Conservation (phyloP, 495 filamentous ascomycete species). For the Penicillium angulare region DNA sequence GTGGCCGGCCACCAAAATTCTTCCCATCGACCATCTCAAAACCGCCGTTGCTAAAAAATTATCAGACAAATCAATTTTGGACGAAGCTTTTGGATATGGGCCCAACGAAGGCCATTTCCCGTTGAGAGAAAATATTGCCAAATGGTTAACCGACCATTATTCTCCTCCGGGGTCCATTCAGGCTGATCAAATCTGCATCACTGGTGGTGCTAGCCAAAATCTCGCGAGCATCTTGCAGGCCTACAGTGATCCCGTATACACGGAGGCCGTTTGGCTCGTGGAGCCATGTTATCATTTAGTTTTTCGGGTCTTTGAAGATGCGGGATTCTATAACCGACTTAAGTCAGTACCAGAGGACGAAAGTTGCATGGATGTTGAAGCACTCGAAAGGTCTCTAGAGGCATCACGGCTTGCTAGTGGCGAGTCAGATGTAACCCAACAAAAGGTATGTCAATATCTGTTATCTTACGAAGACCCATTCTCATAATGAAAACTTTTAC, state of each 20-base stretch:
- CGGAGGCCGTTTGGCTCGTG: conserved; percentile 61
- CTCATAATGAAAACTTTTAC: neutral
- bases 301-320: conserved; percentile 65
- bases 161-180: conserved; percentile 10
- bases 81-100: conserved; percentile 62
- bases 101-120: conserved; percentile 65
- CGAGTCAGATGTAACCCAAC: no score
- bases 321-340: conserved; percentile 51
- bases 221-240: conserved; percentile 57
- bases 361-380: conserved; percentile 57
- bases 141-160: conserved; percentile 62
- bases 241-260: conserved; percentile 65
- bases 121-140: conserved; percentile 55
- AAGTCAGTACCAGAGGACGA: conserved; percentile 65
- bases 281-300: conserved; percentile 69
- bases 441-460: no score
- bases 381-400: conserved; percentile 32
- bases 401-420: no score
- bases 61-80: conserved; percentile 44
- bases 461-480: no score
- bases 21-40: conserved; percentile 55
- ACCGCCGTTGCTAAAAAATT: conserved; percentile 52
- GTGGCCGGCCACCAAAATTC: conserved; percentile 59
- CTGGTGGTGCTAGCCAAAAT: conserved; percentile 64
- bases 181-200: conserved; percentile 63